Conservation (phyloP, 1,284 basidiomycete genomes). For the Puccinia brachypodii region DNA sequence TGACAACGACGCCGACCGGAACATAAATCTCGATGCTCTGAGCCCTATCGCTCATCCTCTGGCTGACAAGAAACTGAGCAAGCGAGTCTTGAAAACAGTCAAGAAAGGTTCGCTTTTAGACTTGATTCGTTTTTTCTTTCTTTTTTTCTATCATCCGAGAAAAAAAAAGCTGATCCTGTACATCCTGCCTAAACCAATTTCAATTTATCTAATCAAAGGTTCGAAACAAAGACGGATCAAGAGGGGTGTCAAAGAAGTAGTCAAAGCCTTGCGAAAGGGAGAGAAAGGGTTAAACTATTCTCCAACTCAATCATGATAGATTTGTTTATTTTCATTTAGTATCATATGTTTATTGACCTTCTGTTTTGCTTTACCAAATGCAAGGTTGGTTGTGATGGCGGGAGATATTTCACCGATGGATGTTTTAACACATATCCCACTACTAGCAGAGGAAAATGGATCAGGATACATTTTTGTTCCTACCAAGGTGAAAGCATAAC, state of each 20-base stretch:
- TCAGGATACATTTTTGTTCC: slow-evolving; percentile 77
- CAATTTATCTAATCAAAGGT: slow-evolving; percentile 61
- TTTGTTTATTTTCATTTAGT: background rate
- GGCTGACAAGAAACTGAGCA: slow-evolving; percentile 84
- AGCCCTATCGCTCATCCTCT: slow-evolving; percentile 86
- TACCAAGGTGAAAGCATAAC: slow-evolving; percentile 55
- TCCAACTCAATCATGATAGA: background rate
- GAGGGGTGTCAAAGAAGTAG: slow-evolving; percentile 92
- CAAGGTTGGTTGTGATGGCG: slow-evolving; percentile 76
- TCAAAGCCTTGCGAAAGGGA: slow-evolving; percentile 90
- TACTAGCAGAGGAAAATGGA: slow-evolving; percentile 89
- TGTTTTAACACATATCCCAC: slow-evolving; percentile 93
- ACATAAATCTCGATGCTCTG: slow-evolving; percentile 65
- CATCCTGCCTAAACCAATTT: background rate
- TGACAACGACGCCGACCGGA: slow-evolving; percentile 4
- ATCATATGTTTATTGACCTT: slow-evolving; percentile 24
- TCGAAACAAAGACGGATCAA: slow-evolving; percentile 89
- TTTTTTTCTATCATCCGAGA: background rate
- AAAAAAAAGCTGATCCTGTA: background rate
- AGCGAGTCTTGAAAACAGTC: slow-evolving; percentile 87
- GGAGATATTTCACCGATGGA: slow-evolving; percentile 98
- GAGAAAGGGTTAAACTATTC: slow-evolving; percentile 74
- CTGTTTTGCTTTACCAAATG: background rate
- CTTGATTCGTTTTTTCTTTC: background rate
- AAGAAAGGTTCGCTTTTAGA: slow-evolving; percentile 70